These are phyloP conservation scores for Kodamaea laetipori DNA, from an alignment of 805 yeast genomes.

Conservation along the genomic window DNA sequence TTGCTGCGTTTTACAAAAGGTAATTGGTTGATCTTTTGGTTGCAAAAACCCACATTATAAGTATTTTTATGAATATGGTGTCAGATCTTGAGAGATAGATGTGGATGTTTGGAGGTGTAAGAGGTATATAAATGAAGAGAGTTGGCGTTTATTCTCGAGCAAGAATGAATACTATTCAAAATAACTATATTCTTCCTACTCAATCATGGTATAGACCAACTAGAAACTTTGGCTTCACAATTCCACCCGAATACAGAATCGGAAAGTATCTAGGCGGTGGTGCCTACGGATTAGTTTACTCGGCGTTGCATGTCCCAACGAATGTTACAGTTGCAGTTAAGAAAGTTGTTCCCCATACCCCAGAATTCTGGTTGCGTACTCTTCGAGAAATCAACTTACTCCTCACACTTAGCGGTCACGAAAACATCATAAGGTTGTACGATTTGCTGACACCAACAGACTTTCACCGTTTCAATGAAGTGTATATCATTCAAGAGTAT, in stretches of 20 bases:
- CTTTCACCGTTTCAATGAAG: conserved; percentile 65
- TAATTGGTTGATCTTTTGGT: too few relatives aligned
- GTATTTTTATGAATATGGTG: too few relatives aligned
- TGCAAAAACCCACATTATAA: too few relatives aligned
- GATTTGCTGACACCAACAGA: conserved; percentile 67
- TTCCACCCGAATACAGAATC: conserved; percentile 62
- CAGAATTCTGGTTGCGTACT: conserved; percentile 68
- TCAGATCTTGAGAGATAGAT: too few relatives aligned
- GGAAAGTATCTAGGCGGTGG: conserved; percentile 73
- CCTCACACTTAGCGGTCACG: conserved; percentile 65
- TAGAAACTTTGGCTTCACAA: conserved; percentile 50
- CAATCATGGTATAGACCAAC: not conserved
- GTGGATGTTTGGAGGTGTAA: too few relatives aligned
- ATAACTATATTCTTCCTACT: too few relatives aligned
- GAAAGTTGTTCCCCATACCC: conserved; percentile 70
- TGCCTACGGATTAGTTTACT: conserved; percentile 78
- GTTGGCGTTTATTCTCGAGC: too few relatives aligned
- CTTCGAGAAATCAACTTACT: conserved; percentile 68
- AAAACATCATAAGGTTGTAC: conserved; percentile 65
- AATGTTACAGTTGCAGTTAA: conserved; percentile 72
- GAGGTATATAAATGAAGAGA: too few relatives aligned
- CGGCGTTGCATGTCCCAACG: conserved; percentile 64
- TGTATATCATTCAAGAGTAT: conserved; percentile 72
- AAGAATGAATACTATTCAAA: too few relatives aligned
- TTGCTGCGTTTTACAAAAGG: too few relatives aligned